phyloP scores from a whole-genome alignment of 345 rosid genomes.

The Dimocarpus longan region DNA sequence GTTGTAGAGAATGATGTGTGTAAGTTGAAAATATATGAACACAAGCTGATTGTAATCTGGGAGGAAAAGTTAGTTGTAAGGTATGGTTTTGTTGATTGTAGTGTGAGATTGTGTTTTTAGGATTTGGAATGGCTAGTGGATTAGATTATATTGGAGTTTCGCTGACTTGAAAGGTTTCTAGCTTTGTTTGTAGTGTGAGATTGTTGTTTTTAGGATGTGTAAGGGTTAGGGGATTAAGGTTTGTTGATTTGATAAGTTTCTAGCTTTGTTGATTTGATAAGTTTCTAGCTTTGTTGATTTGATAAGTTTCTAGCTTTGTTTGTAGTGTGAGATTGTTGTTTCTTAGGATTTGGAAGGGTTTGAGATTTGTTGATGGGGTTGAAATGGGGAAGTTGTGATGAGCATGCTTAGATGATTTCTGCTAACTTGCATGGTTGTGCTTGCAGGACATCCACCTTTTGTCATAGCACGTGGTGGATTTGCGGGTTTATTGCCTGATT shows the following conservation, averaged over 20 bases:
- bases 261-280: too few species aligned
- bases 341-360: not conserved
- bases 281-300: too few species aligned
- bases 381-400: not conserved
- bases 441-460: slow-evolving; percentile 70
- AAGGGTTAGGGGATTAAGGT: too few species aligned
- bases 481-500: slow-evolving; percentile 82
- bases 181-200: too few species aligned
- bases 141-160: too few species aligned
- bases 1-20: not conserved
- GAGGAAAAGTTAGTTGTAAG: not conserved
- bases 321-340: too few species aligned
- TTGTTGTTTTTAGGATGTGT: too few species aligned
- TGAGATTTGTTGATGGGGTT: not conserved
- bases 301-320: too few species aligned
- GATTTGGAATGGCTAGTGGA: not conserved
- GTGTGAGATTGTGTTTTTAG: not conserved
- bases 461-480: slow-evolving; percentile 90
- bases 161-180: too few species aligned
- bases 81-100: not conserved
- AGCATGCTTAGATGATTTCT: not conserved
- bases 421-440: slow-evolving; percentile 13
- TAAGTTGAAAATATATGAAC: not conserved
- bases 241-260: too few species aligned
- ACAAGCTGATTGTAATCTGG: not conserved